Percentiles rank a stretch among this genome's conserved stretches.
Conservation (phyloP, 108 stramenopile species). For the Parietichytrium sp. region DNA sequence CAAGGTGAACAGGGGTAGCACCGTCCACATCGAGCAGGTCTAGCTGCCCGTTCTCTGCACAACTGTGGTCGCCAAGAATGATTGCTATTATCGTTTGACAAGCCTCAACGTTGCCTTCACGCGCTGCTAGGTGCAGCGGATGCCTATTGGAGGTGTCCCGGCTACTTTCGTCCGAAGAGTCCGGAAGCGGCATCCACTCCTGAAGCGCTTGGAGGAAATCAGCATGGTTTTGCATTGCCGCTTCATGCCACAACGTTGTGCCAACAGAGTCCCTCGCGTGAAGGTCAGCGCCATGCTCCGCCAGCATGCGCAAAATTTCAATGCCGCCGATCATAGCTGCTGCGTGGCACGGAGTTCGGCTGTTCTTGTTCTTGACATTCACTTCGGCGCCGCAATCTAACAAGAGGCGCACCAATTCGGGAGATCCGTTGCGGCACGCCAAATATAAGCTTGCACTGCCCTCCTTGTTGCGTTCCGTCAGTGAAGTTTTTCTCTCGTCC, state of each 20-base stretch:
- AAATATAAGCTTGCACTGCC: not conserved
- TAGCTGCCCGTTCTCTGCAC: too few species aligned
- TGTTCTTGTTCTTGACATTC: not conserved
- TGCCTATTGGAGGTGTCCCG: not conserved
- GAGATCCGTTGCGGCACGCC: not conserved
- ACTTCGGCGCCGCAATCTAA: not conserved
- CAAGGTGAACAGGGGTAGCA: not conserved
- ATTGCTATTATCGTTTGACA: too few species aligned
- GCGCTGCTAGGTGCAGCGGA: not conserved
- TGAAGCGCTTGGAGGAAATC: not conserved
- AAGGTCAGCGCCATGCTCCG: not conserved
- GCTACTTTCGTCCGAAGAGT: not conserved
- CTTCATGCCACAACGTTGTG: conserved; percentile 30
- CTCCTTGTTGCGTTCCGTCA: not conserved
- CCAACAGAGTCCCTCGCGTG: not conserved
- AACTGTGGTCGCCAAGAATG: too few species aligned
- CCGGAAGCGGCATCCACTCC: not conserved
- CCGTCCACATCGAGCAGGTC: not conserved
- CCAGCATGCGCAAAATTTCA: not conserved
- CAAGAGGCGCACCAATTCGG: not conserved
- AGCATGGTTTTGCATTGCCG: not conserved
- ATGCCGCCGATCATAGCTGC: not conserved
- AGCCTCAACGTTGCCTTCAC: not conserved
- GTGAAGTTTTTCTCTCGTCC: too few species aligned
- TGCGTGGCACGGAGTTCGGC: not conserved